Evolutionary conservation across 495 filamentous ascomycete genomes (phyloP), one percentile per base, ranked within the genome.

Genomic region (Podospora comata): DNA sequence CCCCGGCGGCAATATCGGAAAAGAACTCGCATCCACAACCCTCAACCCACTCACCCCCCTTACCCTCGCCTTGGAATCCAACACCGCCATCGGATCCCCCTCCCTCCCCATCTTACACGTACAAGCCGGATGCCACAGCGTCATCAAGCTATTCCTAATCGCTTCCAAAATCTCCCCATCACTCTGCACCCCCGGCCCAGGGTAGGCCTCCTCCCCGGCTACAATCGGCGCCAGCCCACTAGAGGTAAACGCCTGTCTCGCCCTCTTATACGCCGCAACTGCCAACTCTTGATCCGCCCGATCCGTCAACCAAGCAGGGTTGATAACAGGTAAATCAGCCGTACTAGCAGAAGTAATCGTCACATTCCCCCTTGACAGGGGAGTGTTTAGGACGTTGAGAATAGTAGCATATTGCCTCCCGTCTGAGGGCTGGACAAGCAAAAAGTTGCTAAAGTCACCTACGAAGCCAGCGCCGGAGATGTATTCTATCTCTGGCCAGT

Each of bases 401-500:
- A 86, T 74, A 70, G 11, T 70, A 67, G 27, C 72, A 5, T 48
- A 86, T 16, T 70, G 20, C 55, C 23, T 85, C 83, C 2, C 79
- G 79, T 27, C 79, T 64, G 60, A 75, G 80, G 69, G 65, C 7
- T 70, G 44, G 23, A 76, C 80, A 23, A 79, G 78, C 18, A 70
- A 71, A 0, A 80, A 76, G 23, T 70, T 70, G 13, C 23, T 54
- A 30, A 64, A 59, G 65, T 70, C 57, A 53, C 77, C 78, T 28
- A 76, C 62, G 65, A 68, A 77, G 34, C 64, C 74, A 44, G 48
- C 60, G 27, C 65, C 60, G 55, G 66, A 39, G 30, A 82, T 44
- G 64, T 77, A 80, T 65, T 88, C 85, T 18, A 86, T 69, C 32
- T 89, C 85, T 0, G 87, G 87, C 86, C 86, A 89, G 70, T 88